Evolutionary conservation across 257 asterid genomes (phyloP).

Genomic region (Haberlea rhodopensis): DNA sequence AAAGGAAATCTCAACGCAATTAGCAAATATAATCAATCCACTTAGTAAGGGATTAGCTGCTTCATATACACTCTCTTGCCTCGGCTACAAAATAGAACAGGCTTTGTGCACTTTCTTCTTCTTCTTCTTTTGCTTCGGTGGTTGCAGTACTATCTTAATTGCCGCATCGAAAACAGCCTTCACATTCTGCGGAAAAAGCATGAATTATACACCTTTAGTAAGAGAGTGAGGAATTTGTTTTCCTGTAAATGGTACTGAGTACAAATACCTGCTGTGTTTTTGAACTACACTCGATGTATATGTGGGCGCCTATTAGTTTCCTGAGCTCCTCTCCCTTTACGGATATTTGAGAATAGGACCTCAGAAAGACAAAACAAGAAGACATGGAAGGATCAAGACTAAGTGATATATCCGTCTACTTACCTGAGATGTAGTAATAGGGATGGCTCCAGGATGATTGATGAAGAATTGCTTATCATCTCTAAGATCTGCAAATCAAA

Average conservation of each 20-base stretch:
- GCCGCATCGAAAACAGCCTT: constrained; percentile 56
- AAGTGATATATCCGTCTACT: background rate
- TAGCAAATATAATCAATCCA: constrained; percentile 15
- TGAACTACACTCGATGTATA: constrained; percentile 58
- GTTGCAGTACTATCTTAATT: constrained; percentile 50
- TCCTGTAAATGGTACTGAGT: background rate
- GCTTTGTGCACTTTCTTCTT: constrained; percentile 34
- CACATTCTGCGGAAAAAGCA: constrained; percentile 48
- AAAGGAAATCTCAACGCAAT: constrained; percentile 23
- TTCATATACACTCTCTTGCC: background rate
- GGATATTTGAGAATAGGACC: background rate
- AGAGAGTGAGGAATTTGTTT: background rate
- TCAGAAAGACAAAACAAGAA: background rate
- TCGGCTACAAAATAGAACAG: constrained; percentile 41
- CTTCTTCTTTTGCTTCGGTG: constrained; percentile 43
- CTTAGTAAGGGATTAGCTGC: constrained; percentile 15
- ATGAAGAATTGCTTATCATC: constrained; percentile 48
- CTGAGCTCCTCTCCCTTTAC: constrained; percentile 62
- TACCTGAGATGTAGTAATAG: constrained; percentile 55
- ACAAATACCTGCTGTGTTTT: constrained; percentile 53
- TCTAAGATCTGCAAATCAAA: constrained; percentile 43
- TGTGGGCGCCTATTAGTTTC: constrained; percentile 50
- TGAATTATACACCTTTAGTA: no score
- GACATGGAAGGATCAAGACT: background rate
- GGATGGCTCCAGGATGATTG: constrained; percentile 52